phyloP scores from a whole-genome alignment of 139 green algal species.

The Trebouxia sp. region DNA sequence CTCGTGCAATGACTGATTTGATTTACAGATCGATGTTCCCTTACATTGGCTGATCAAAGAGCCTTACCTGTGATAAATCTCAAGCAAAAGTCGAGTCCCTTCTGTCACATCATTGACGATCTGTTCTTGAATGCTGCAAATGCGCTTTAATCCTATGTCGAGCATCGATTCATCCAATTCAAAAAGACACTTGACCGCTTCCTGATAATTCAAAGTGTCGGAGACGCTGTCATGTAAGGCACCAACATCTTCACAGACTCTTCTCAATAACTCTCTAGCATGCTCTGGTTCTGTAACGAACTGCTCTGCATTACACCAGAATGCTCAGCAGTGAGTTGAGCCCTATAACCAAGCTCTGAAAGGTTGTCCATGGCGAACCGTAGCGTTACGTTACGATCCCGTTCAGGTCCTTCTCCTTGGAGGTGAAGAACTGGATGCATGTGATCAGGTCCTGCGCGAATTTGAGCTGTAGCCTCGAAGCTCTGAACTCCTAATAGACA shows the following conservation, averaged over 20 bases:
- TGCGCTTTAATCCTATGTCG: neutral
- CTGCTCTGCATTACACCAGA: neutral
- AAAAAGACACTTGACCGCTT: neutral
- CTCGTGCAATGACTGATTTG: neutral
- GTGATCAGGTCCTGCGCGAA: too few relatives aligned
- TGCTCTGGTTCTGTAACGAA: neutral
- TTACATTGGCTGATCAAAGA: neutral
- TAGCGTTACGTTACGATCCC: neutral
- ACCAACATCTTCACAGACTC: neutral
- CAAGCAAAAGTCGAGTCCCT: neutral
- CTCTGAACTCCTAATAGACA: too few relatives aligned
- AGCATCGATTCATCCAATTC: neutral
- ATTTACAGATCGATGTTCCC: neutral
- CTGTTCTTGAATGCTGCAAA: neutral
- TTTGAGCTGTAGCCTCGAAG: too few relatives aligned
- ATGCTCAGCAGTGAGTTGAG: neutral
- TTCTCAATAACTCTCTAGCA: neutral
- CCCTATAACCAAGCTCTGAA: neutral
- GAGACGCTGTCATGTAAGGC: neutral
- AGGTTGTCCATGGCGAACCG: conserved; percentile 4
- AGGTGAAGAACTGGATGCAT: neutral
- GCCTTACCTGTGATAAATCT: neutral
- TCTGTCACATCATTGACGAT: neutral
- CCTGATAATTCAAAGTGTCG: neutral
- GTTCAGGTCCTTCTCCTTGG: neutral